These are phyloP conservation scores for Discostella pseudostelligera DNA, from an alignment of 108 stramenopile genomes.

Conservation along the genomic window DNA sequence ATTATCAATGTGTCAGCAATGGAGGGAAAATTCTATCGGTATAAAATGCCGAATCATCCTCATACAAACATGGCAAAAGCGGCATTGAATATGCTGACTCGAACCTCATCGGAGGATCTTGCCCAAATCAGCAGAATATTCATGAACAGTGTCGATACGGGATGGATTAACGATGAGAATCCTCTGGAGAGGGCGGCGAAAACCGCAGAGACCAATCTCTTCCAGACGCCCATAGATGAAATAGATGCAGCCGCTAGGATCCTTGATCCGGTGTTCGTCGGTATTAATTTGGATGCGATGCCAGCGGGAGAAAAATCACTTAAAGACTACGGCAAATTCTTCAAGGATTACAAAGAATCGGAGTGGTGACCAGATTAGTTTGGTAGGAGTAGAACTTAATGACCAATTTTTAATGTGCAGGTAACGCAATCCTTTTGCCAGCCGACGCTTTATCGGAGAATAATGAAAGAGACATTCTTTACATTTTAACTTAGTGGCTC, in stretches of 20 bases:
- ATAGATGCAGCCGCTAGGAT: constrained; percentile 89
- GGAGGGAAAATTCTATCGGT: constrained; percentile 94
- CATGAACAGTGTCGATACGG: constrained; percentile 93
- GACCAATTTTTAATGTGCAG: too few species aligned
- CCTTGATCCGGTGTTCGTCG: constrained; percentile 79
- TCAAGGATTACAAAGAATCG: constrained; percentile 85
- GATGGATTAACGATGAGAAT: constrained; percentile 50
- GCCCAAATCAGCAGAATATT: constrained; percentile 71
- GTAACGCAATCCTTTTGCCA: too few species aligned
- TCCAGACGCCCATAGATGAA: constrained; percentile 94
- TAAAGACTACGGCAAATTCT: constrained; percentile 70
- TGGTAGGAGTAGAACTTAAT: too few species aligned
- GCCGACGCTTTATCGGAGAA: too few species aligned
- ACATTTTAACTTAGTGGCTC: constrained; percentile 2
- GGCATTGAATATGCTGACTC: constrained; percentile 91
- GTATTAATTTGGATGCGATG: constrained; percentile 44
- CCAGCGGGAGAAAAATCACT: constrained; percentile 13
- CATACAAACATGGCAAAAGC: constrained; percentile 95
- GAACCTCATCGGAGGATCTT: constrained; percentile 84
- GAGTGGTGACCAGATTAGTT: constrained; percentile 64
- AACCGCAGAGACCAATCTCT: constrained; percentile 73
- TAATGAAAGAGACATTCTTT: too few species aligned
- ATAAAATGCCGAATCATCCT: constrained; percentile 90
- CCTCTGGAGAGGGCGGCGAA: constrained; percentile 79
- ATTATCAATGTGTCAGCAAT: constrained; percentile 92